Evolutionary conservation across 2,329 filamentous ascomycete species (phyloP), one percentile per base, ranked within the genome.

Genomic region (Fusarium sp.): DNA sequence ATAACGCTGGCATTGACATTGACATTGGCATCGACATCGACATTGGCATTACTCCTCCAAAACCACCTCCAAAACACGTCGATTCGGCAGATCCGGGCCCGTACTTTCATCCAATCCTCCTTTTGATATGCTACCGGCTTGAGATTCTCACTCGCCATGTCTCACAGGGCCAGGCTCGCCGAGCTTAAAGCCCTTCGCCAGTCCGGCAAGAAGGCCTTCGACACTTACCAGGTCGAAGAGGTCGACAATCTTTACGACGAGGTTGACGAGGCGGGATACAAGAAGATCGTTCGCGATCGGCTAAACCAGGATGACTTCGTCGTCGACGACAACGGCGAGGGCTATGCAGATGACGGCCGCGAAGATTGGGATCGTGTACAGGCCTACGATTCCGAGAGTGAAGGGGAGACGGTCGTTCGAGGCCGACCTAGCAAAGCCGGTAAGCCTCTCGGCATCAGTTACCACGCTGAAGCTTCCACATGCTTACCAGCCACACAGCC

Each of bases 271-370:
- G 95, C 96, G 76, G 93, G 93, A 54, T 99, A 99, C 86, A 98
- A 98, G 85, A 97, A 97, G 80, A 92, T 98, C 72, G 94, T 99
- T 13, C 90, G 96, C 43, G 90, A 92, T 60, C 91, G 96, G 48
- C 86, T 99, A 54, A 93, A 98, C 77, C 88, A 97, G 76, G 96
- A 99, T 75, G 96, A 99, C 82, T 99, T 99, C 77, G 95, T 99
- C 55, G 95, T 99, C 65, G 96, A 98, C 84, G 96, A 99, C 83
- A 97, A 98, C 83, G 95, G 95, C 77, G 94, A 95, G 78, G 95
- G 96, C 39, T 99, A 99, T 77, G 95, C 94, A 71, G 95, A 98
- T 79, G 96, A 98, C 78, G 96, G 96, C 65, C 91, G 96, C 59
- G 95, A 97, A 82, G 96, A 98, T 75, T 95, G 95, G 95, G 91